A percentile compares a stretch with the other conserved stretches of the same genome.
These are phyloP conservation scores for Pythium coloratum DNA, from an alignment of 352 stramenopile genomes.

Conservation along the genomic window DNA sequence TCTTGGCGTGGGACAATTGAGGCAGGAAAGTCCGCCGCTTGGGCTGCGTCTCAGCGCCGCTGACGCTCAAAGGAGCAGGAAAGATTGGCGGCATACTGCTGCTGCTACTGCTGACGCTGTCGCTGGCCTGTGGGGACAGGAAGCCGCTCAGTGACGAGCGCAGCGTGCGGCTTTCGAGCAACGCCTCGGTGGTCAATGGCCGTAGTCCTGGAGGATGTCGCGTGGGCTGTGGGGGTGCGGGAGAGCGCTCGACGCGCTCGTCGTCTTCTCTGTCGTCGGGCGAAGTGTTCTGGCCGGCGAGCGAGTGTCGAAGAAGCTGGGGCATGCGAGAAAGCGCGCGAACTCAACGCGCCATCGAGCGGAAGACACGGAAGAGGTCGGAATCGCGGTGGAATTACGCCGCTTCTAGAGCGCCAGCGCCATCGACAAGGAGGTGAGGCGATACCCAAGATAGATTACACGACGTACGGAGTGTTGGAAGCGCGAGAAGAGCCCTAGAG, in stretches of 20 bases:
- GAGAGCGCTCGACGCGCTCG: conserved; percentile 10
- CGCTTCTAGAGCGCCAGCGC: neutral
- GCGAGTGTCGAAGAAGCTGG: conserved; percentile 1
- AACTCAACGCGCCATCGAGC: conserved; percentile 12
- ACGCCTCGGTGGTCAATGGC: conserved; percentile 33
- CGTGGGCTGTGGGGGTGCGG: neutral
- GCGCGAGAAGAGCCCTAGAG: neutral
- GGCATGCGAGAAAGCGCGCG: conserved; percentile 8
- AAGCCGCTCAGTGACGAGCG: conserved; percentile 3
- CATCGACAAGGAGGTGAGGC: neutral
- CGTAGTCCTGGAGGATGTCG: conserved; percentile 5
- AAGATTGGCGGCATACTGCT: conserved; percentile 25
- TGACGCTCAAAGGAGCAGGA: conserved; percentile 14
- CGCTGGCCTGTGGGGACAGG: neutral
- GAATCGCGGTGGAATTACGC: neutral
- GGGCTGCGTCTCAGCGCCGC: neutral
- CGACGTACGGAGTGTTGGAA: neutral
- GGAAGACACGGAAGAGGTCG: neutral
- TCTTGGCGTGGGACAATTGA: conserved; percentile 24
- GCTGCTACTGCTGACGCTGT: neutral
- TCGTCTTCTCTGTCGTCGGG: conserved; percentile 1
- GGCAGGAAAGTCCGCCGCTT: conserved; percentile 28
- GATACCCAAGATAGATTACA: conserved; percentile 1
- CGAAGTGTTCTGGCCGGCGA: neutral
- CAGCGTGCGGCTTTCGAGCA: conserved; percentile 19